Evolutionary conservation across 202 grass and related monocot species (phyloP), one percentile per base, ranked within the genome.

Genomic region (Bolboschoenoplectus hybrid): DNA sequence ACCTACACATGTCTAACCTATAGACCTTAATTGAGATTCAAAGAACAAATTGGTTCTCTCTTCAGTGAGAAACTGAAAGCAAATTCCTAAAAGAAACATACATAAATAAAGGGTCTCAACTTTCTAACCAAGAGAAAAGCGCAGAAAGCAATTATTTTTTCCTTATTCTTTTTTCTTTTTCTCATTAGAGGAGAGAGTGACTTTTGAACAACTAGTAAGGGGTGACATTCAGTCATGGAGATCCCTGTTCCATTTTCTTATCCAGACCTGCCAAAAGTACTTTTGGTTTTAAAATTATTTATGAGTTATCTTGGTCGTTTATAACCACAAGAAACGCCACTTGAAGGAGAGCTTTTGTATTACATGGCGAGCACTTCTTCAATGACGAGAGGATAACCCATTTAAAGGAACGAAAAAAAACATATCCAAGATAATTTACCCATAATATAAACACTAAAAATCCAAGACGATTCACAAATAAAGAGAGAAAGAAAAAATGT

Each of bases 1-100:
- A 84, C 82, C 82, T 55, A 57, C 51, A 52, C 63, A 68, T 38
- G 20, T 55, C 20, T 57, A 57, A 84, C 65, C 82, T 70, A 70
- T 71, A 84, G 63, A 84, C 82, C 82, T n/a, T 70, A 84, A 68
- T 60, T 80, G 53, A 80, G 14, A 13, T 41, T 80, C 51, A 67
- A 70, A 67, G 32, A 71, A 55, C 14, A 71, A 68, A 55, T 65
- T 83, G 13, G 41, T 1, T 46, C 41, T 45, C 41, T 9, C 43
- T n/a, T 45, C 16, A 19, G 41, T 50, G n/a, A 63, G n/a, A 65
- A 64, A 47, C 2, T 47, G 43, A 3, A 44, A 14, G 58, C 60
- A 20, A 82, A 47, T 51, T 82, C 80, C 57, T 62, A 26, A 0
- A 40, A 66, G 43, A 83, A 55, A 83, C 43, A 17, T 58, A 46